These are phyloP conservation scores for Anaeromyces robustus DNA, from an alignment of 192 early-diverging fungal genomes.

Conservation along the genomic window DNA sequence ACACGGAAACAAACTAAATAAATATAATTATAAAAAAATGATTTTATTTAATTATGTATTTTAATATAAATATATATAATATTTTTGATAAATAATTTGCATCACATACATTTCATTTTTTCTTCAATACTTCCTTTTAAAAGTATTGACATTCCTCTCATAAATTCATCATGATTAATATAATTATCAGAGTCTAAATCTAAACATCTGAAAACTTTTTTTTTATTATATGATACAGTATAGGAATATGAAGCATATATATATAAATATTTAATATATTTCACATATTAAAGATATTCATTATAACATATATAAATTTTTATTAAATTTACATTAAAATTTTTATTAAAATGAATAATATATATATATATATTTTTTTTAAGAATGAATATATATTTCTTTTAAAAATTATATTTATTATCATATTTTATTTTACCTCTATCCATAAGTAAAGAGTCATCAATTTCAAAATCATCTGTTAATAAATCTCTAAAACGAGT, in stretches of 20 bases:
- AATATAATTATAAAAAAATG: background rate
- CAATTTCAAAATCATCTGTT: constrained; percentile 38
- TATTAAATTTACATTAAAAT: no score
- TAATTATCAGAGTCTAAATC: constrained; percentile 43
- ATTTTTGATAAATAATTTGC: background rate
- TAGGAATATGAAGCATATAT: no score
- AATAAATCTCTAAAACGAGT: constrained; percentile 34
- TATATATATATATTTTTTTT: no score
- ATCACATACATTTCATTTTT: constrained; percentile 20
- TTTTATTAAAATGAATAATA: no score
- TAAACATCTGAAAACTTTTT: constrained; percentile 42
- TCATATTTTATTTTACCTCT: constrained; percentile 16
- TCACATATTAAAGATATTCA: no score
- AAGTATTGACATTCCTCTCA: constrained; percentile 37
- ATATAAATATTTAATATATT: no score
- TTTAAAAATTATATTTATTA: background rate
- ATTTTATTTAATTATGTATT: background rate
- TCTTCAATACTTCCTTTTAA: constrained; percentile 34
- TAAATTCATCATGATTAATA: constrained; percentile 34
- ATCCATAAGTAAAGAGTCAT: constrained; percentile 44
- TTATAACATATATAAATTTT: no score
- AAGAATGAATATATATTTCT: no score
- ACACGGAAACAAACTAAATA: constrained; percentile 46
- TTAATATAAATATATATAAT: no score
- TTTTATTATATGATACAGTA: background rate